These are phyloP conservation scores for Colletotrichum sp. DNA, from an alignment of 2,329 filamentous ascomycete species.

Conservation along the genomic window DNA sequence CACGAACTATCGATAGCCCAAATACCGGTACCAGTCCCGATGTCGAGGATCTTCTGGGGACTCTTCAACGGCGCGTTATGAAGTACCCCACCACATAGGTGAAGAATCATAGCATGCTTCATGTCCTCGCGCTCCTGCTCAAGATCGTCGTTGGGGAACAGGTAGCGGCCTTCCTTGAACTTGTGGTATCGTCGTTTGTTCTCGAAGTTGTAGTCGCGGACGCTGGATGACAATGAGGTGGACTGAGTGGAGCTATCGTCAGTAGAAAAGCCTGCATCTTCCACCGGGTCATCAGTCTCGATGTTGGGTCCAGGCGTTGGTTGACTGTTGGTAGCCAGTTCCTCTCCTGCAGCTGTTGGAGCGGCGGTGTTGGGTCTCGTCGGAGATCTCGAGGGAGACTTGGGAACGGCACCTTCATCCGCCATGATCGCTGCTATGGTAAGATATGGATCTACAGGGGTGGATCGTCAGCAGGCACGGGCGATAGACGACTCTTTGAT, in stretches of 20 bases:
- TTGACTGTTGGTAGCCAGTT: background rate
- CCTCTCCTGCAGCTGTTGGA: background rate
- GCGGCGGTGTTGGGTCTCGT: background rate
- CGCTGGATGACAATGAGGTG: conserved; percentile 31
- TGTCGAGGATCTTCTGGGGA: background rate
- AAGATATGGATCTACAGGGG: background rate
- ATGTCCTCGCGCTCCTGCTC: conserved; percentile 47
- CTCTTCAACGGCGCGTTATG: background rate
- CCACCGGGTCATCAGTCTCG: background rate
- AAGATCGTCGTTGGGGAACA: conserved; percentile 47
- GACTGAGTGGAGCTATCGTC: background rate
- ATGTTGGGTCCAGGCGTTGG: background rate
- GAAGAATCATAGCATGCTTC: conserved; percentile 34
- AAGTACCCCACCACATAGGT: background rate
- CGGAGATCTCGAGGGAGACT: background rate
- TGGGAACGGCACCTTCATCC: background rate
- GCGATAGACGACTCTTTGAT: background rate
- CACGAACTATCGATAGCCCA: conserved; percentile 59
- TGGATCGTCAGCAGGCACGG: background rate
- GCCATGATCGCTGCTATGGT: background rate
- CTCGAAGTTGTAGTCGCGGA: conserved; percentile 45
- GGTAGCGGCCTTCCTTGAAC: conserved; percentile 42
- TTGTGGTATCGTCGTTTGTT: conserved; percentile 48
- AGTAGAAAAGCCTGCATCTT: background rate
- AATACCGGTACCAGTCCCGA: conserved; percentile 45